phyloP scores from a whole-genome alignment of 2,329 filamentous ascomycete species.

The Trichoderma aggressivum region DNA sequence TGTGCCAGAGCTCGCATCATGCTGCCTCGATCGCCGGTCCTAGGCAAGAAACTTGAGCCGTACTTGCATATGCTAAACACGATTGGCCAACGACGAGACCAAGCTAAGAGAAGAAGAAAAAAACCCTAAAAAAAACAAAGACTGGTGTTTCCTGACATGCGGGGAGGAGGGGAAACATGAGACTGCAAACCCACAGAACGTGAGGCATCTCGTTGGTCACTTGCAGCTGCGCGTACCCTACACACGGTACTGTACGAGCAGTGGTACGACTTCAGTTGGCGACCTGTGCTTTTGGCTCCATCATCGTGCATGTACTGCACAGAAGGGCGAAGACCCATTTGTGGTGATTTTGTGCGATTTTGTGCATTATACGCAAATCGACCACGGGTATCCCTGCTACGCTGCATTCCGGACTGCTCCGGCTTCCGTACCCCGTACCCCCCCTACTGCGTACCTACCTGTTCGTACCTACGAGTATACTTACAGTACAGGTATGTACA shows the following conservation, averaged over 20 bases:
- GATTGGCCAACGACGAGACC: not conserved
- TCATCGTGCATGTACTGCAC: not conserved
- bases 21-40: not conserved
- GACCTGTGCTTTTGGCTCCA: not conserved
- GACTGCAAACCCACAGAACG: not conserved
- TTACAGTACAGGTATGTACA: not conserved
- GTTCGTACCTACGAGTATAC: too few species aligned
- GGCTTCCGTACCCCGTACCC: not conserved
- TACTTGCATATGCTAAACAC: not conserved
- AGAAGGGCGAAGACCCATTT: not conserved
- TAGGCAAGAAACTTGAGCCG: not conserved
- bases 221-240: not conserved
- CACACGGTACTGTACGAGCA: not conserved
- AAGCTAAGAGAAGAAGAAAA: not conserved
- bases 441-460: not conserved
- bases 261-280: not conserved
- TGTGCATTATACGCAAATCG: not conserved
- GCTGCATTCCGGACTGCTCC: not conserved
- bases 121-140: not conserved
- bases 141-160: not conserved
- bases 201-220: not conserved
- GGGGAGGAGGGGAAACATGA: not conserved
- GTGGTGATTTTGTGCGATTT: not conserved
- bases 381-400: not conserved
- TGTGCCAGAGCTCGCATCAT: not conserved